Evolutionary conservation across 2,329 filamentous ascomycete genomes (phyloP), one percentile per base, ranked within the genome.

Genomic region (Fonsecaea multimorphosa): DNA sequence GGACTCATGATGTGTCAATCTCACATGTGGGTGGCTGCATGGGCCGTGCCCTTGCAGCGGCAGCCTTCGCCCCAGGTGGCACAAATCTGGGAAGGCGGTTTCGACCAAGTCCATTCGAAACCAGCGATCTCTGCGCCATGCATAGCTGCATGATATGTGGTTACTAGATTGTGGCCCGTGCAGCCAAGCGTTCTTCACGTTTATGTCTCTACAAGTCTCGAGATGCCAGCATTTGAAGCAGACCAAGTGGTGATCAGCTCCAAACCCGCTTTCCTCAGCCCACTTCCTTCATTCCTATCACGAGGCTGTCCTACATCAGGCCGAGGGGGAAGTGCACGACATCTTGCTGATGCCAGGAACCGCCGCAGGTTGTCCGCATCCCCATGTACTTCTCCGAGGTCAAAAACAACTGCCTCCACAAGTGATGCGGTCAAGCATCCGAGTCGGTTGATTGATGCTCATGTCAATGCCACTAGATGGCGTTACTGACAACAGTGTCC

Each of bases 311-410:
- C 59, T 19, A 65, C 58, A 55, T 59, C 8, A 11, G 31, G 27
- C 22, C 60, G 44, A 19, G 19, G 16, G 38, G 44, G 46, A 19
- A 38, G 36, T 36, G 31, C n/a, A 60, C 62, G 56, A 58, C 34
- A 54, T 32, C 58, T 27, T 46, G 19, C 63, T 56, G 63, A 58
- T 69, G 67, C 52, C 56, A 65, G 64, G 67, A 52, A 29, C 67
- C 67, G 67, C 59, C 36, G 58, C 54, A 31, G 54, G 24, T 46
- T 32, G 46, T 61, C 49, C 53, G 46, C 60, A 29, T 7, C 58
- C 29, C 31, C 34, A 58, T 61, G 62, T 51, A 44, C n/a, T 27
- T 61, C 40, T 46, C 58, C 63, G 58, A 65, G 34, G 46, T 62
- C 63, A 61, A 52, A 51, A 19, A 56, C 52, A 27, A 53, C 14